These are phyloP conservation scores for Epichloe bromicola DNA, from an alignment of 2,329 filamentous ascomycete species.

Conservation along the genomic window DNA sequence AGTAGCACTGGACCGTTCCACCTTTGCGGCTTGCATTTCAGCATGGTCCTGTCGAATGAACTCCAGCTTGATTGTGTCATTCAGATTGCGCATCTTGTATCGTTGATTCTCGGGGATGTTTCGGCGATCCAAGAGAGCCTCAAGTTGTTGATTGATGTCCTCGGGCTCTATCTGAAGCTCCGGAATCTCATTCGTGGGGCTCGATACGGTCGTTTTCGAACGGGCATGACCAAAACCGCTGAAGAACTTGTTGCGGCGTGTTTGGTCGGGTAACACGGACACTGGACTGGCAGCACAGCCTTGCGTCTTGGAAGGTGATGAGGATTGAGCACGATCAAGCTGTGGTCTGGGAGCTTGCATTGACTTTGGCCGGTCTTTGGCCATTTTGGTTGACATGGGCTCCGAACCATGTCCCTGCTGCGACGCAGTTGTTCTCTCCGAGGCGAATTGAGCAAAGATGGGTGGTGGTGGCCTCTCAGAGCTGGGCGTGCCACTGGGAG, in stretches of 20 bases:
- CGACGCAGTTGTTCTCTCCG: constrained; percentile 9
- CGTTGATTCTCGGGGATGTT: constrained; percentile 92
- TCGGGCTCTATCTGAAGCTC: constrained; percentile 41
- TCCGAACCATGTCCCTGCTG: constrained; percentile 1
- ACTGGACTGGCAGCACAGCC: constrained; percentile 21
- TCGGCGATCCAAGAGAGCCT: constrained; percentile 62
- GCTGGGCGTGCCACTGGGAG: constrained; percentile 30
- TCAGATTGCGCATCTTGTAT: constrained; percentile 86
- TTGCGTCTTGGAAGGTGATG: constrained; percentile 13
- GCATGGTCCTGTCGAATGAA: constrained; percentile 85
- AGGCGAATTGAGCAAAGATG: constrained; percentile 65
- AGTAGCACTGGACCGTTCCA: constrained; percentile 30
- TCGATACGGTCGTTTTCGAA: constrained; percentile 20
- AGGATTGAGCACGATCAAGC: constrained; percentile 9
- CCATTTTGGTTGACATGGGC: constrained; percentile 4
- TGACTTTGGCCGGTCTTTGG: constrained; percentile 37
- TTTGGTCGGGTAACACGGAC: constrained; percentile 21
- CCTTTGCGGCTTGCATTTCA: constrained; percentile 43
- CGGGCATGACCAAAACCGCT: constrained; percentile 25
- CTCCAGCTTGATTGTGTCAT: constrained; percentile 84
- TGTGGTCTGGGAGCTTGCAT: constrained; percentile 26
- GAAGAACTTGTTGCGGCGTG: constrained; percentile 23
- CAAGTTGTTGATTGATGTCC: constrained; percentile 43
- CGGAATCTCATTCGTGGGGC: constrained; percentile 23
- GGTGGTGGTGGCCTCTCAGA: constrained; percentile 44